These are phyloP conservation scores for Chromera velia DNA, from an alignment of 73 alveolate species.

Conservation along the genomic window DNA sequence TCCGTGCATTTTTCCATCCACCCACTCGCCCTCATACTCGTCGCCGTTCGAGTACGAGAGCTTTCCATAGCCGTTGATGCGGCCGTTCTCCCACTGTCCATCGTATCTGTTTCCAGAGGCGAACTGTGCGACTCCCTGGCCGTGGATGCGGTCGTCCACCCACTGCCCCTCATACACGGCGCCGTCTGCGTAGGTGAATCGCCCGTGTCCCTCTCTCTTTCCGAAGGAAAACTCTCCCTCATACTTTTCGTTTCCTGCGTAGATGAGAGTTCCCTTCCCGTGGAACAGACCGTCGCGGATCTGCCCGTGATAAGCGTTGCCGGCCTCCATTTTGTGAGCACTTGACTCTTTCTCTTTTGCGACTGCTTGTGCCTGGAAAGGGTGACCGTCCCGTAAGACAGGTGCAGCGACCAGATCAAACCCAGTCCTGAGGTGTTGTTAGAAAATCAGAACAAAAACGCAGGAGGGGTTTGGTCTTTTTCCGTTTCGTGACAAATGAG, in stretches of 20 bases:
- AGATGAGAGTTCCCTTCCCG: too few species aligned
- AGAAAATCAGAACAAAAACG: too few species aligned
- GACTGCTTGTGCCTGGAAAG: too few species aligned
- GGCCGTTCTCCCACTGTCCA: conserved; percentile 62
- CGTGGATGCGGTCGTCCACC: conserved; percentile 51
- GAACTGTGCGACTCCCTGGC: conserved; percentile 43
- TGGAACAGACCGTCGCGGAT: too few species aligned
- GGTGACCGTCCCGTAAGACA: too few species aligned
- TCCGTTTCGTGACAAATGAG: too few species aligned
- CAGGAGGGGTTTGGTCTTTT: too few species aligned
- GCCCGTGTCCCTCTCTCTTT: conserved; percentile 20
- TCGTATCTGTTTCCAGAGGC: conserved; percentile 80
- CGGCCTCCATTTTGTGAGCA: too few species aligned
- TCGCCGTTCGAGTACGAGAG: conserved; percentile 57
- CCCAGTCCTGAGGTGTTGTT: too few species aligned
- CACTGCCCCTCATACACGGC: conserved; percentile 84
- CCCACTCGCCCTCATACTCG: not conserved
- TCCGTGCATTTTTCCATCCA: conserved; percentile 65
- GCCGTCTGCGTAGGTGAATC: conserved; percentile 72
- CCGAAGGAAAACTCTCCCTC: not conserved
- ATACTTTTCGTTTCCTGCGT: not conserved
- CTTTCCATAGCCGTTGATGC: conserved; percentile 77
- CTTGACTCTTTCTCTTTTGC: too few species aligned
- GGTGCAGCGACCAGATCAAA: too few species aligned
- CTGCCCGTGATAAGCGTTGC: too few species aligned